These are phyloP conservation scores for Ceratobasidium papillatum DNA, from an alignment of 1,284 basidiomycete species.

Conservation along the genomic window DNA sequence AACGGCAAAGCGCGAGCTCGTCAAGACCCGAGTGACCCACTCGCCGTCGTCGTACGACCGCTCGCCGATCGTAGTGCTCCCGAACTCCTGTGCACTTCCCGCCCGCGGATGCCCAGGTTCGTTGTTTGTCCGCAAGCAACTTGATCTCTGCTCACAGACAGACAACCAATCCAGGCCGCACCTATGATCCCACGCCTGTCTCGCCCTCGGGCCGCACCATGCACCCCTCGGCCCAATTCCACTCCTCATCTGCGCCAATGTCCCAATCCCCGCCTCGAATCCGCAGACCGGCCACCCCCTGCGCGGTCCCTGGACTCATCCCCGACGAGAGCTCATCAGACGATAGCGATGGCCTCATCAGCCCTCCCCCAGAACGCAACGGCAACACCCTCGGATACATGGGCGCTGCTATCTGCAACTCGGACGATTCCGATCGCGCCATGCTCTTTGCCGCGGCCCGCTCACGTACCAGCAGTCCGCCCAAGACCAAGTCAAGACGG, in stretches of 20 bases:
- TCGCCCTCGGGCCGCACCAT: slow-evolving; percentile 23
- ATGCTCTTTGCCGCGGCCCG: slow-evolving; percentile 27
- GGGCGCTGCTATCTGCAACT: background rate
- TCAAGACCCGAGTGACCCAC: slow-evolving; percentile 54
- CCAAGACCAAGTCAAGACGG: slow-evolving; percentile 21
- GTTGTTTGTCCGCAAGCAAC: background rate
- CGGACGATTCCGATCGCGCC: background rate
- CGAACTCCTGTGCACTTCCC: slow-evolving; percentile 71
- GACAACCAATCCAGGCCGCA: slow-evolving; percentile 11
- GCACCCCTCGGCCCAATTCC: slow-evolving; percentile 14
- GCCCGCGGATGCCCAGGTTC: slow-evolving; percentile 65
- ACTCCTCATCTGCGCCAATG: slow-evolving; percentile 10
- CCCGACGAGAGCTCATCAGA: slow-evolving; percentile 34
- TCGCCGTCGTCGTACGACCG: slow-evolving; percentile 70
- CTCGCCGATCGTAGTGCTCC: slow-evolving; percentile 71
- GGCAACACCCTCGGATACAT: background rate
- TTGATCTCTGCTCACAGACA: background rate
- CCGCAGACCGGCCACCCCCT: slow-evolving; percentile 27
- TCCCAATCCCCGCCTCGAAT: slow-evolving; percentile 24
- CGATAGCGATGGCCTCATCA: slow-evolving; percentile 33
- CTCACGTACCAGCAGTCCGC: slow-evolving; percentile 4
- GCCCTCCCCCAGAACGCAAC: slow-evolving; percentile 4
- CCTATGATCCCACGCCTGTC: slow-evolving; percentile 34
- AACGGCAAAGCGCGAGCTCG: slow-evolving; percentile 31
- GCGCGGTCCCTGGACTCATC: slow-evolving; percentile 22